A percentile compares a stretch with the other conserved stretches of the same genome.
These are phyloP conservation scores for Helotiales sp. DNA, from an alignment of 2,329 filamentous ascomycete genomes.

Conservation along the genomic window DNA sequence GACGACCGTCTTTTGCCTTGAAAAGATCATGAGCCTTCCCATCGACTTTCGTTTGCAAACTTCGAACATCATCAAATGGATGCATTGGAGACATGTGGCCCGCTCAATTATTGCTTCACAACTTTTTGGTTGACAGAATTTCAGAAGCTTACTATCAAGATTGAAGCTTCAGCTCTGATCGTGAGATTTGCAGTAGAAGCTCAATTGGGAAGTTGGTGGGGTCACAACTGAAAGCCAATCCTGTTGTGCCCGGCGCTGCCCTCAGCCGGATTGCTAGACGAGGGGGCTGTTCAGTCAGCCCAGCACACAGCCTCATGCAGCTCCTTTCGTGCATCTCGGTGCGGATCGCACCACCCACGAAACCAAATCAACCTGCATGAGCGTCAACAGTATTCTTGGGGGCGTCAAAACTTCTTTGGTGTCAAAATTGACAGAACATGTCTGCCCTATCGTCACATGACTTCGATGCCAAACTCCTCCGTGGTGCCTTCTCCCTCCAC, in stretches of 20 bases:
- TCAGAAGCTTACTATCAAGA: background rate
- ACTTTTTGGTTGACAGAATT: background rate
- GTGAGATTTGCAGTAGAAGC: background rate
- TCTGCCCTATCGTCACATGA: background rate
- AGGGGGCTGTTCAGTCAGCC: conserved; percentile 11
- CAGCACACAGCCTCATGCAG: conserved; percentile 12
- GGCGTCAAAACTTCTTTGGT: background rate
- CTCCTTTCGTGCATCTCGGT: background rate
- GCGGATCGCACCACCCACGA: background rate
- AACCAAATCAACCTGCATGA: background rate
- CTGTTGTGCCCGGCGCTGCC: background rate
- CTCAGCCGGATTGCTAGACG: background rate
- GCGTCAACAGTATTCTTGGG: background rate
- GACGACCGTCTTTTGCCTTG: conserved; percentile 15
- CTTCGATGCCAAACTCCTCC: background rate
- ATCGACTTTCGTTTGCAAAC: conserved; percentile 20
- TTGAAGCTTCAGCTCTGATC: background rate
- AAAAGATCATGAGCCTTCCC: conserved; percentile 24
- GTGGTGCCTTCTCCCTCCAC: background rate
- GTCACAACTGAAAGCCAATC: background rate
- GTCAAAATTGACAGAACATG: background rate
- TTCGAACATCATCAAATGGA: conserved; percentile 19
- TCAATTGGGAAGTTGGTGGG: background rate
- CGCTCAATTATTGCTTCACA: background rate
- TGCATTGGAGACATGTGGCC: conserved; percentile 1